Base-by-base conservation (phyloP, 257 asterid species). In the Paulownia fortunei region DNA sequence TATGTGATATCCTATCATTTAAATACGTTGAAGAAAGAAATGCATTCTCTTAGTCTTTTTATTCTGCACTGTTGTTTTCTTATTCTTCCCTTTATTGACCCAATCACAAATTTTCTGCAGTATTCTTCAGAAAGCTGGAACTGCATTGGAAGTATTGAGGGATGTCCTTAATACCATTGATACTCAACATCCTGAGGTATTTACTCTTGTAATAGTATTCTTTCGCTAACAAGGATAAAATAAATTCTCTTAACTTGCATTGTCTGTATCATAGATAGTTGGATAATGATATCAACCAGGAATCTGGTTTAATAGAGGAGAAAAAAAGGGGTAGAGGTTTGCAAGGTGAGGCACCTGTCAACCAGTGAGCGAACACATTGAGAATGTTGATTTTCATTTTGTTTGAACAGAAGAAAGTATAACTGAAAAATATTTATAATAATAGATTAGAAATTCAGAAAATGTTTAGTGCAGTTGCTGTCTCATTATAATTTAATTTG, bases 101-200 rank as follows among this genome's bases (percentile, higher is more conserved):
- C 5, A 65, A 24, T 69, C 41, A 59, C 72, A 18, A 66, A 41
- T 64, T 70, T 78, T 34, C 11, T 78, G 36, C 92, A 95, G 99
- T 84, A 86, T 92, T 82, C 88, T 96, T 76, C 88, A 89, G 85
- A 96, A 93, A 85, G 99, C 99, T 56, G 90, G 86, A 72, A 88
- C 97, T 46, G 93, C 98, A 13, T 67, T 93, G 81, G 99, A 96
- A 88, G 97, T 96, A 54, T 79, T 96, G 86, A 87, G 90, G 84
- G 99, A 96, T 59, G 99, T 96, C 61, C 96, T 96, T 74, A 89
- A 85, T 78, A 82, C 93, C 63, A 86, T 93, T 41, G 92, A 92
- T 81, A 73, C 87, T 68, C 96, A 87, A 79, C 85, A 82, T 79
- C 88, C 97, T 37, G 91, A 93, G 98, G 99, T 94, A 91, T 64